A percentile compares a stretch with the other conserved stretches of the same genome.
phyloP scores from a whole-genome alignment of 2,329 filamentous ascomycete genomes.

The Colletotrichum nymphaeae region DNA sequence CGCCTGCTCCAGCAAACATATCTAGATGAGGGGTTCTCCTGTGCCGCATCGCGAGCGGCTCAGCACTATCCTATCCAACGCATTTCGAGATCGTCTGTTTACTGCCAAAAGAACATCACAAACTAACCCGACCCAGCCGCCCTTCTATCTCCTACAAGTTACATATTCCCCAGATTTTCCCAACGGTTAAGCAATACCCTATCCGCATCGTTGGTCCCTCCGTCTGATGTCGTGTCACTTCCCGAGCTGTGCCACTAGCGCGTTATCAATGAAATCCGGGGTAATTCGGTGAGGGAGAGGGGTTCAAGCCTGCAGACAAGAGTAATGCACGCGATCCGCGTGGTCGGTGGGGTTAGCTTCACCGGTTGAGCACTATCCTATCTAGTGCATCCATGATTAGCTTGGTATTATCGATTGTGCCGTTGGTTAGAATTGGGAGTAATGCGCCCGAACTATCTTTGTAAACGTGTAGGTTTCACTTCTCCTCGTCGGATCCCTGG shows the following conservation, averaged over 20 bases:
- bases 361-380: constrained; percentile 20
- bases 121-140: background rate
- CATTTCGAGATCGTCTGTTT: background rate
- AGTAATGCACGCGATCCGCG: constrained; percentile 1
- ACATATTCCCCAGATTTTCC: background rate
- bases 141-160: background rate
- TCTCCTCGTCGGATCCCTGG: background rate
- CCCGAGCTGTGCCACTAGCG: background rate
- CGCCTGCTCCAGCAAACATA: background rate
- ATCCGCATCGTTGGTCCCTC: background rate
- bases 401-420: background rate
- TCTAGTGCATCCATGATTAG: background rate
- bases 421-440: background rate
- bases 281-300: background rate
- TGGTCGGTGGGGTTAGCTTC: background rate
- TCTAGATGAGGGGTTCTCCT: background rate
- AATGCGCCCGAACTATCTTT: background rate
- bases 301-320: background rate
- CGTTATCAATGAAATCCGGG: background rate
- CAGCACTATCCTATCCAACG: constrained; percentile 7
- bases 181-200: constrained; percentile 14
- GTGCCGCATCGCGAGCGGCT: background rate
- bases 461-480: background rate
- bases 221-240: background rate
- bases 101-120: background rate